These are phyloP conservation scores for Planoprotostelium fungivorum DNA, from an alignment of 78 protist genomes.

Conservation along the genomic window DNA sequence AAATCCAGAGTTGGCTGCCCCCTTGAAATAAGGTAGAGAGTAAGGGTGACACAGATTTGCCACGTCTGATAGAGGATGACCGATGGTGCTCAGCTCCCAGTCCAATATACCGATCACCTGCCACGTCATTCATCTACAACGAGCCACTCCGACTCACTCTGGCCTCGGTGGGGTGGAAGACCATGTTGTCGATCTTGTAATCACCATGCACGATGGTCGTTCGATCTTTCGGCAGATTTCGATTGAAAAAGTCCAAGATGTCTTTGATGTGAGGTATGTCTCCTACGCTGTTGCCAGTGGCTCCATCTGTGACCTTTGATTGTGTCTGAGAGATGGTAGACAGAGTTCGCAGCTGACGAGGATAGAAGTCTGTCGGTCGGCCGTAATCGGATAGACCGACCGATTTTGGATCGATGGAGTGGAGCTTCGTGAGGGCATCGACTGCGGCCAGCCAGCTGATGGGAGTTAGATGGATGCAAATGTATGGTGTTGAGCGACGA, in stretches of 20 bases:
- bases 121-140: too few relatives aligned
- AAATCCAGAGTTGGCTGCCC: too few relatives aligned
- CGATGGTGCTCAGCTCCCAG: constrained; percentile 79
- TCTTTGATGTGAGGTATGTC: background rate
- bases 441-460: background rate
- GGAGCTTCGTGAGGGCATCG: constrained; percentile 1
- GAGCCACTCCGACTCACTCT: background rate
- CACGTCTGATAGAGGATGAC: constrained; percentile 67
- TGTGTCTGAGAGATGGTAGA: background rate
- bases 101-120: constrained; percentile 69
- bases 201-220: constrained; percentile 65
- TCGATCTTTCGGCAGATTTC: background rate
- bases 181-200: constrained; percentile 36
- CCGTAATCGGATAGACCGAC: constrained; percentile 28
- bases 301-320: background rate
- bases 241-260: background rate
- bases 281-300: background rate
- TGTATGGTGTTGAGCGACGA: background rate
- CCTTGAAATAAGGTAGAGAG: constrained; percentile 10
- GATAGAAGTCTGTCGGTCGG: background rate
- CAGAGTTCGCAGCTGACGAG: constrained; percentile 3
- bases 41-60: constrained; percentile 30
- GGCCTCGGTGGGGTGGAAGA: constrained; percentile 23
- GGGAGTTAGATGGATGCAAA: background rate
- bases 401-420: background rate